These are phyloP conservation scores for Apiospora arundinis DNA, from an alignment of 2,329 filamentous ascomycete genomes.

Conservation along the genomic window DNA sequence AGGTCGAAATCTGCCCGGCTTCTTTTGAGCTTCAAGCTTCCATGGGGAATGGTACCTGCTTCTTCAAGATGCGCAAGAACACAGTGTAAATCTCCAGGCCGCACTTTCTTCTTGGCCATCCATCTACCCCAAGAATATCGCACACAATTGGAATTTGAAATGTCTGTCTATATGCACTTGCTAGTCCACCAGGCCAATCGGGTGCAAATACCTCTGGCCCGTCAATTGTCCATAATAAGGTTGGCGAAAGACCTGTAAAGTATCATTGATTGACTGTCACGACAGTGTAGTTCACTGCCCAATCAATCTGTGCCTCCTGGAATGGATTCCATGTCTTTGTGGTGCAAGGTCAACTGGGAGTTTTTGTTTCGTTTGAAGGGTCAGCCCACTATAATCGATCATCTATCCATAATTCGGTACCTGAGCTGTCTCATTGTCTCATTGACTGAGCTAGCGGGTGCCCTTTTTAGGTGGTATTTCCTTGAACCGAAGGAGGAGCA, in stretches of 20 bases:
- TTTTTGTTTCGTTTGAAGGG: slow-evolving; percentile 8
- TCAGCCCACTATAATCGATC: slow-evolving; percentile 12
- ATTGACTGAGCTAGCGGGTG: neutral
- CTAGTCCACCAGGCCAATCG: neutral
- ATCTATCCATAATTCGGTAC: slow-evolving; percentile 13
- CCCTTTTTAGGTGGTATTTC: neutral
- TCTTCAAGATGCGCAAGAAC: neutral
- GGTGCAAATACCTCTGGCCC: neutral
- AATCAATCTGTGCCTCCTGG: neutral
- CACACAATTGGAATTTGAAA: neutral
- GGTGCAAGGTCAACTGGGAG: slow-evolving; percentile 7
- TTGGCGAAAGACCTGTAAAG: too few species aligned
- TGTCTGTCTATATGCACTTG: neutral
- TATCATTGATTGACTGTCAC: neutral
- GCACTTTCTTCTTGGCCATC: neutral
- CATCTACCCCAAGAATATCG: slow-evolving; percentile 12
- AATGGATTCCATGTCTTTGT: slow-evolving; percentile 7
- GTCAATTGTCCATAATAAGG: too few species aligned
- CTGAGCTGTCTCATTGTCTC: slow-evolving; percentile 12
- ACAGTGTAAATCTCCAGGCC: neutral
- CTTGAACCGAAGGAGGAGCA: neutral
- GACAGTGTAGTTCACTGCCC: neutral
- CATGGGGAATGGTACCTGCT: neutral
- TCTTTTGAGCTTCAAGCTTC: neutral
- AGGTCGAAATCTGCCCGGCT: neutral